Percentiles rank a stretch among this genome's conserved stretches.
Evolutionary conservation across 495 filamentous ascomycete genomes (phyloP).

Genomic region (Daldinia decipiens): DNA sequence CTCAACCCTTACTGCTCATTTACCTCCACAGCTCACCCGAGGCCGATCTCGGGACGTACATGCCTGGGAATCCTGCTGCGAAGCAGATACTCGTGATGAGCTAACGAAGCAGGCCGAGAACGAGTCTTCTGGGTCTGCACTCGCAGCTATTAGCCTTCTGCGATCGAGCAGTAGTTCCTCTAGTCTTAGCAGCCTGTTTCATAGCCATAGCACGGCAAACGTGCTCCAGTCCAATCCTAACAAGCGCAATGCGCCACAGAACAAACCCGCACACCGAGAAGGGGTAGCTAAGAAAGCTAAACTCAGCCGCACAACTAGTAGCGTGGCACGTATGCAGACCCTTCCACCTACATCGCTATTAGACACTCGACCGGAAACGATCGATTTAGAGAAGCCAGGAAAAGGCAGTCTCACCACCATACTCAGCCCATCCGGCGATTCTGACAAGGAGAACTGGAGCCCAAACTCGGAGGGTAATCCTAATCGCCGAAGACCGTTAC

Average conservation of each 20-base stretch:
- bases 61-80: slow-evolving; percentile 85
- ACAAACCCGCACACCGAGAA: slow-evolving; percentile 56
- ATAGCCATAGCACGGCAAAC: slow-evolving; percentile 51
- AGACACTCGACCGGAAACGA: slow-evolving; percentile 22
- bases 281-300: slow-evolving; percentile 70
- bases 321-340: slow-evolving; percentile 72
- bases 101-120: slow-evolving; percentile 77
- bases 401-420: slow-evolving; percentile 54
- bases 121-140: slow-evolving; percentile 75
- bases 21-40: slow-evolving; percentile 59
- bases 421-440: slow-evolving; percentile 65
- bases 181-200: slow-evolving; percentile 48
- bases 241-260: slow-evolving; percentile 67
- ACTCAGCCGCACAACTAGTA: slow-evolving; percentile 71
- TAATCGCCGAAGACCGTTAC: slow-evolving; percentile 40
- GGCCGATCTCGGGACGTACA: slow-evolving; percentile 84
- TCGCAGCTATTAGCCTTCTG: slow-evolving; percentile 75
- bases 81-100: slow-evolving; percentile 74
- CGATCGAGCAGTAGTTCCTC: slow-evolving; percentile 70
- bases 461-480: slow-evolving; percentile 60
- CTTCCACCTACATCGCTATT: slow-evolving; percentile 42
- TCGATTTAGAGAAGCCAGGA: slow-evolving; percentile 45
- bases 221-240: slow-evolving; percentile 60
- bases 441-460: slow-evolving; percentile 95
- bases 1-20: slow-evolving; percentile 68